phyloP scores from a whole-genome alignment of 2,329 filamentous ascomycete genomes.

The Pseudogymnoascus sp. region DNA sequence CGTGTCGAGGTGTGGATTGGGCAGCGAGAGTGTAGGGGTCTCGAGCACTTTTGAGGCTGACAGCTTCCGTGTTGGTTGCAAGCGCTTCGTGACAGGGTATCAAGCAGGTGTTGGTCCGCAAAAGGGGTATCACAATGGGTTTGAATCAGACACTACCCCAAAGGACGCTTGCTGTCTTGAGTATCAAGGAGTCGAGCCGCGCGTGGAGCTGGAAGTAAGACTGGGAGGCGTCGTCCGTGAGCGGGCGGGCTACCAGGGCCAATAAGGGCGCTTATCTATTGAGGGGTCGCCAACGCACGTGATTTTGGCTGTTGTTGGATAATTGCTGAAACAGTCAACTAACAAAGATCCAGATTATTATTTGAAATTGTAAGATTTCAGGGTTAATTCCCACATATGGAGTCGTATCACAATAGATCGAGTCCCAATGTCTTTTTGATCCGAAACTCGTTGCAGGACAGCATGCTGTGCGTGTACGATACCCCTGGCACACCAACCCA shows the following conservation, averaged over 20 bases:
- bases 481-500: slow-evolving; percentile 4
- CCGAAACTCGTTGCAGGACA: slow-evolving; percentile 4
- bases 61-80: not conserved
- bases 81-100: not conserved
- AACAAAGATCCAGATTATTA: not conserved
- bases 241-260: not conserved
- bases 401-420: slow-evolving; percentile 4
- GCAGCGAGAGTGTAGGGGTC: not conserved
- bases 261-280: slow-evolving; percentile 5
- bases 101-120: not conserved
- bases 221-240: not conserved
- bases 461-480: slow-evolving; percentile 1
- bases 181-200: not conserved
- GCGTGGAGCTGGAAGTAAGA: slow-evolving; percentile 6
- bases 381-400: not conserved
- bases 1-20: not conserved
- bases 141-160: slow-evolving; percentile 2
- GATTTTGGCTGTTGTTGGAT: slow-evolving; percentile 6
- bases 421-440: not conserved
- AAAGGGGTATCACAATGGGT: not conserved
- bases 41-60: not conserved
- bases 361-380: slow-evolving; percentile 1
- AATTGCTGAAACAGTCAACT: not conserved
- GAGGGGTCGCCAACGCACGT: not conserved
- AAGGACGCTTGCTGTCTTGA: slow-evolving; percentile 7